Base-by-base conservation (phyloP, 2,329 filamentous ascomycete genomes). In the Claviceps sp. region DNA sequence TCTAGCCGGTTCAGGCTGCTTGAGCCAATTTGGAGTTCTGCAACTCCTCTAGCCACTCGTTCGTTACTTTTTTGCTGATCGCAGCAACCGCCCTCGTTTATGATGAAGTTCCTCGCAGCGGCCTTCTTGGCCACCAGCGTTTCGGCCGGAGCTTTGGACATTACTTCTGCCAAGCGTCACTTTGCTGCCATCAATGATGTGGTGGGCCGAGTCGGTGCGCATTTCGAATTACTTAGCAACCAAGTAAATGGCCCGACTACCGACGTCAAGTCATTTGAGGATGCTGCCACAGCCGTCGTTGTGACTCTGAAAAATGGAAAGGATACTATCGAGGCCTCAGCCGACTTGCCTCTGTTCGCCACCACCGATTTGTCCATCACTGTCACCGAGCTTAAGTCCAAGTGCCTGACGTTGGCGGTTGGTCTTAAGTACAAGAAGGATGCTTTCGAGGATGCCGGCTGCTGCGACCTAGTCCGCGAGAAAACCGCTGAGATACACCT, bases 61-160 rank as follows among this genome's bases (percentile, higher is more conserved):
- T 51, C 2, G 14, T 34, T 48, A 14, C 20, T 48, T 42, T 2
- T 45, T 30, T 26, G 20, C 20, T 26, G 20, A 16, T 8, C 16
- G 24, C 9, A 30, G 22, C 34, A 41, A 34, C 42, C 4, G 24
- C 9, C 16, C 9, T 40, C 37, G 13, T 3, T 40, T 26, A 46
- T 34, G 37, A 52, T 52, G 52, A 54, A 49, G 50, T 47, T 54
- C 26, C n/a, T 52, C 16, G 24, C 47, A 16, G 47, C 43, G 26
- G 46, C 50, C 47, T 52, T 41, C 45, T 38, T 54, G 50, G 52
- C 52, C 14, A 37, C 52, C 50, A 34, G 50, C 37, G 47, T 52
- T 30, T 24, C 50, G 5, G 52, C 52, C 37, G 47, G 41, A 13
- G 40, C 38, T 37, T 30, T 51, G 13, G 47, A 46, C 47, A 20